These are phyloP conservation scores for Alternaria brassicae DNA, from an alignment of 2,329 filamentous ascomycete genomes.

Conservation along the genomic window DNA sequence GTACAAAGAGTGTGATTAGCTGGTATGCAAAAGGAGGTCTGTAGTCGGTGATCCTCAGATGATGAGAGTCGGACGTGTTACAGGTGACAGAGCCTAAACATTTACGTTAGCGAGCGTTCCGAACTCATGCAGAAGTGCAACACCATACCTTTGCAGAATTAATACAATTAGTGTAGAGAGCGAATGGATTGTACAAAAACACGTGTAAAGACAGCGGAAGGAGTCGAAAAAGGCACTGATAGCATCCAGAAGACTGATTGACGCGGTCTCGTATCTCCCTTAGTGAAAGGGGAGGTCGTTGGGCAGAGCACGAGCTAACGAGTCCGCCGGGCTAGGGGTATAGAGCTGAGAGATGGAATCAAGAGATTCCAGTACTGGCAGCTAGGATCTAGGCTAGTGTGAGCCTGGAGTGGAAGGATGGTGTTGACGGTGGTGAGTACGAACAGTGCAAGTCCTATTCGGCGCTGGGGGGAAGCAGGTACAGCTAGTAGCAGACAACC, in stretches of 20 bases:
- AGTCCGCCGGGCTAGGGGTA: constrained; percentile 54
- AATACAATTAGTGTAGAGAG: constrained; percentile 56
- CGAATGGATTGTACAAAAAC: constrained; percentile 44
- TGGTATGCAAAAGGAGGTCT: constrained; percentile 57
- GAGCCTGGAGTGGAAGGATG: constrained; percentile 20
- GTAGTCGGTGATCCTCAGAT: constrained; percentile 42
- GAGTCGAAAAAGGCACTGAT: constrained; percentile 48
- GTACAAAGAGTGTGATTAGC: constrained; percentile 66
- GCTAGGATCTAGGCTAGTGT: constrained; percentile 45
- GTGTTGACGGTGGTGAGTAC: constrained; percentile 11
- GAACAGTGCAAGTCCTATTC: constrained; percentile 34
- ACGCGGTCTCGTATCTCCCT: constrained; percentile 44
- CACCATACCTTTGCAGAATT: constrained; percentile 57
- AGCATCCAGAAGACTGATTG: constrained; percentile 53
- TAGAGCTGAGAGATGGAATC: constrained; percentile 55
- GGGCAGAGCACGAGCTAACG: constrained; percentile 63
- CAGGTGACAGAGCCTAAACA: constrained; percentile 45
- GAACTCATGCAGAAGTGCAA: constrained; percentile 13
- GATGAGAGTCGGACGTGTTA: constrained; percentile 46
- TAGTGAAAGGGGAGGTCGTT: constrained; percentile 43
- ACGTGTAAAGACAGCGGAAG: constrained; percentile 43
- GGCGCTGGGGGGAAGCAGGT: constrained; percentile 17
- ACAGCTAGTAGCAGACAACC: constrained; percentile 25
- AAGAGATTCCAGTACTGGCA: constrained; percentile 50
- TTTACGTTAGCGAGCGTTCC: constrained; percentile 23